Percentiles rank a stretch among this genome's conserved stretches.
phyloP scores from a whole-genome alignment of 768 basidiomycete species.

The Cyclocybe aegerita region DNA sequence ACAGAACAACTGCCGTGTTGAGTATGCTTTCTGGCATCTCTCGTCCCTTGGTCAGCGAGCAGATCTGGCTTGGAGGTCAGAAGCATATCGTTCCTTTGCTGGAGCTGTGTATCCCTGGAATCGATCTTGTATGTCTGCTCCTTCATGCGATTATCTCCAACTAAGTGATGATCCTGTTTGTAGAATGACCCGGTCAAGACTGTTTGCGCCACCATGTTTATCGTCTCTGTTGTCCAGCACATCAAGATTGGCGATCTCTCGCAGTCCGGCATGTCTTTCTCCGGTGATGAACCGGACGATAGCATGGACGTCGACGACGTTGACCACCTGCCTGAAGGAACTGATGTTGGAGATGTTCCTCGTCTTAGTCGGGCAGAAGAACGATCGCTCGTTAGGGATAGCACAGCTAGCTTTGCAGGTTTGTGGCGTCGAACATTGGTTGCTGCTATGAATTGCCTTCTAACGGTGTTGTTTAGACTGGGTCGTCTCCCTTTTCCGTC shows the following conservation, averaged over 20 bases:
- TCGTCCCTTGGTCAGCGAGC: constrained; percentile 74
- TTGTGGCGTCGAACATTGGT: constrained; percentile 10
- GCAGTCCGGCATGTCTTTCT: constrained; percentile 54
- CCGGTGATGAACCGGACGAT: constrained; percentile 53
- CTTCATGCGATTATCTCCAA: background rate
- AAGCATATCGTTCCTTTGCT: constrained; percentile 86
- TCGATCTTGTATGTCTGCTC: constrained; percentile 66
- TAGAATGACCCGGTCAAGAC: constrained; percentile 85
- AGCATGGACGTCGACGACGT: constrained; percentile 53
- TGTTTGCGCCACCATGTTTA: constrained; percentile 77
- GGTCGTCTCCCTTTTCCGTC: constrained; percentile 75
- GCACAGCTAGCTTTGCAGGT: constrained; percentile 80
- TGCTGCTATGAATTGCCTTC: background rate
- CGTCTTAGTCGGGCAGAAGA: constrained; percentile 63
- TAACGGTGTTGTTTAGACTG: constrained; percentile 50
- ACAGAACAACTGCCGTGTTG: constrained; percentile 88
- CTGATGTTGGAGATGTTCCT: constrained; percentile 39
- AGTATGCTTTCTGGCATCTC: constrained; percentile 80
- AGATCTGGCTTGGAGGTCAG: constrained; percentile 81
- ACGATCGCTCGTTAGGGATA: constrained; percentile 70
- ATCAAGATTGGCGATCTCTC: constrained; percentile 80
- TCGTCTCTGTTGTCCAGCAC: constrained; percentile 68
- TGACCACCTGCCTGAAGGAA: constrained; percentile 52
- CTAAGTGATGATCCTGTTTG: background rate
- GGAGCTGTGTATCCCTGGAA: constrained; percentile 87